Percentiles rank a stretch among this genome's conserved stretches.
Evolutionary conservation across 768 basidiomycete species (phyloP).

Genomic region (Collybia sp.): DNA sequence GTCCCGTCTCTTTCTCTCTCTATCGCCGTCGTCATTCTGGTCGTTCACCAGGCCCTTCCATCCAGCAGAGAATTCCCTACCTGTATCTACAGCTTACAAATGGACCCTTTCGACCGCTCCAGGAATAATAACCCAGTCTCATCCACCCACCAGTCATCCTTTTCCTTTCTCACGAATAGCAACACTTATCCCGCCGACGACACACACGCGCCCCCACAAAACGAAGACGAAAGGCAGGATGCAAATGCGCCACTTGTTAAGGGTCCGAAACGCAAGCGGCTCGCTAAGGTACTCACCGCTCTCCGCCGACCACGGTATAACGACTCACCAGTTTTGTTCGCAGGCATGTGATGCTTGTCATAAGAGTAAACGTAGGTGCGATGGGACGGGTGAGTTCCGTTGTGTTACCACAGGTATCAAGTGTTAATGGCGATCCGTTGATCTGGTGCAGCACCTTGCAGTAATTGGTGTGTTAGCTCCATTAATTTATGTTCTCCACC

Average conservation of each 20-base stretch:
- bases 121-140: constrained; percentile 6
- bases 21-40: constrained; percentile 17
- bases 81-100: constrained; percentile 13
- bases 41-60: constrained; percentile 13
- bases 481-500: constrained; percentile 2
- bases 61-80: not conserved
- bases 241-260: constrained; percentile 31
- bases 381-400: constrained; percentile 61
- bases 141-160: constrained; percentile 9
- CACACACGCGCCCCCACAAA: no score
- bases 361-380: constrained; percentile 80
- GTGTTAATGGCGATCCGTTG: no score
- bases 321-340: constrained; percentile 8
- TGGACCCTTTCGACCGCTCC: constrained; percentile 30
- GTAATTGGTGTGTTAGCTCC: constrained; percentile 59
- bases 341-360: constrained; percentile 81
- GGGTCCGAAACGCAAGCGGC: constrained; percentile 49
- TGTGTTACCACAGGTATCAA: not conserved
- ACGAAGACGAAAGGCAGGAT: constrained; percentile 24
- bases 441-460: constrained; percentile 58
- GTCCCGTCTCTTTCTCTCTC: constrained; percentile 6
- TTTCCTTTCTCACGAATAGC: constrained; percentile 15
- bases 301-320: not conserved
- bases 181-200: constrained; percentile 4
- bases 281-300: constrained; percentile 37